Conservation (phyloP, 2,329 filamentous ascomycete genomes). For the Xylaria sp. region DNA sequence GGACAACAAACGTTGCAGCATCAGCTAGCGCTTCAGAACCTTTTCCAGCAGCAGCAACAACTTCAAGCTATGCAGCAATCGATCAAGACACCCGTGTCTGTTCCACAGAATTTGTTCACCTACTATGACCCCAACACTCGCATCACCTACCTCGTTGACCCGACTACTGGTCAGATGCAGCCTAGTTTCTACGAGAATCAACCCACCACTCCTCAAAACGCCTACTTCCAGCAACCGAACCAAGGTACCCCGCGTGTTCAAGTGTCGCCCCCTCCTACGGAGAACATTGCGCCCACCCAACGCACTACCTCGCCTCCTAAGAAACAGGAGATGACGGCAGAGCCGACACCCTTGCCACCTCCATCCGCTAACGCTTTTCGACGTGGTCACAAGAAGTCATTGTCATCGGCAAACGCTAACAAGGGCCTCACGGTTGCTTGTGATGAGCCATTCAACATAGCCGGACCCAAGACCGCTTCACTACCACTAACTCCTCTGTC, state of each 20-base stretch:
- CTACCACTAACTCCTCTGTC: slow-evolving; percentile 80
- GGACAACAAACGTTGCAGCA: slow-evolving; percentile 49
- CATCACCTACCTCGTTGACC: slow-evolving; percentile 82
- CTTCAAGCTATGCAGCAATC: slow-evolving; percentile 74
- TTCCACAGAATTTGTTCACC: slow-evolving; percentile 80
- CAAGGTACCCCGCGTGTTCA: slow-evolving; percentile 74
- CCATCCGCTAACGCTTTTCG: slow-evolving; percentile 93
- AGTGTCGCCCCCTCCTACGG: slow-evolving; percentile 80
- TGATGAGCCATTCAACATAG: slow-evolving; percentile 64
- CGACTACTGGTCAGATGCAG: slow-evolving; percentile 60
- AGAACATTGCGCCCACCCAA: slow-evolving; percentile 61
- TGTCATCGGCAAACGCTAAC: slow-evolving; percentile 73
- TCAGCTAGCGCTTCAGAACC: slow-evolving; percentile 63
- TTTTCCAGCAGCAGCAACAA: slow-evolving; percentile 68
- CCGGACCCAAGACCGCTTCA: slow-evolving; percentile 80
- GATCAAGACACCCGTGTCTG: slow-evolving; percentile 64
- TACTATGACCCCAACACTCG: slow-evolving; percentile 90
- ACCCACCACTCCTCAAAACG: slow-evolving; percentile 51
- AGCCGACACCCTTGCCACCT: slow-evolving; percentile 78
- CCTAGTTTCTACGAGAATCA: slow-evolving; percentile 59
- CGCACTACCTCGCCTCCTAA: slow-evolving; percentile 76
- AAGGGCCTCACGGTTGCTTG: slow-evolving; percentile 61
- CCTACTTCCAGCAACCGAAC: slow-evolving; percentile 59
- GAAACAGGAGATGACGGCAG: slow-evolving; percentile 75
- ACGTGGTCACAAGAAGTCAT: slow-evolving; percentile 90